Conservation (phyloP, 805 yeast genomes). For the Wickerhamomyces strasburgensis region DNA sequence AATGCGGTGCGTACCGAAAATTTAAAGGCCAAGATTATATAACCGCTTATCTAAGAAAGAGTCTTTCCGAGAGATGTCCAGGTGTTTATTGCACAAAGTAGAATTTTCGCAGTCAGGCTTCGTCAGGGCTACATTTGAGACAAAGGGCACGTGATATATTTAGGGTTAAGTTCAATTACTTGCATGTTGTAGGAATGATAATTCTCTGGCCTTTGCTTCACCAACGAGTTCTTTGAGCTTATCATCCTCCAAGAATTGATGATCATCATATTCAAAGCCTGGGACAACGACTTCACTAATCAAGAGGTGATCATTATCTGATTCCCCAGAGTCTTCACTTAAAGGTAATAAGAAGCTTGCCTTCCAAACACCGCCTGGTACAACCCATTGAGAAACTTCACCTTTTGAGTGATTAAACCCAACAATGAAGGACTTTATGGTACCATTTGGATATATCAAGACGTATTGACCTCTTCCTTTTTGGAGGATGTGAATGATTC, state of each 20-base stretch:
- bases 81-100: conserved; percentile 2
- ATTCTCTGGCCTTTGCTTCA: conserved; percentile 28
- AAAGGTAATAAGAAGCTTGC: conserved; percentile 47
- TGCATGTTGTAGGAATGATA: conserved; percentile 33
- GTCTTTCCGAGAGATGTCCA: conserved; percentile 5
- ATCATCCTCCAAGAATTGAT: conserved; percentile 36
- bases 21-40: conserved; percentile 3
- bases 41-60: conserved; percentile 7
- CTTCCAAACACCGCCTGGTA: conserved; percentile 56
- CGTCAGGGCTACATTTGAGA: conserved; percentile 1
- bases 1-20: conserved; percentile 9
- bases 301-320: conserved; percentile 36
- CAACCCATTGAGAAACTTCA: conserved; percentile 56
- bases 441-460: conserved; percentile 46
- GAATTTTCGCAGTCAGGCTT: conserved; percentile 3
- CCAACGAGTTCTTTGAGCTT: conserved; percentile 35
- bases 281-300: conserved; percentile 59
- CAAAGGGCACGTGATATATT: conserved; percentile 5
- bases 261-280: conserved; percentile 55
- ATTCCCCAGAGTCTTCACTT: conserved; percentile 21
- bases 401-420: conserved; percentile 45
- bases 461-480: conserved; percentile 54
- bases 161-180: conserved; percentile 4
- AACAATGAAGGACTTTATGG: conserved; percentile 43
- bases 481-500: conserved; percentile 52